A percentile compares a stretch with the other conserved stretches of the same genome.
phyloP scores from a whole-genome alignment of 129 eudicot species.

The Kitagawia praeruptora region DNA sequence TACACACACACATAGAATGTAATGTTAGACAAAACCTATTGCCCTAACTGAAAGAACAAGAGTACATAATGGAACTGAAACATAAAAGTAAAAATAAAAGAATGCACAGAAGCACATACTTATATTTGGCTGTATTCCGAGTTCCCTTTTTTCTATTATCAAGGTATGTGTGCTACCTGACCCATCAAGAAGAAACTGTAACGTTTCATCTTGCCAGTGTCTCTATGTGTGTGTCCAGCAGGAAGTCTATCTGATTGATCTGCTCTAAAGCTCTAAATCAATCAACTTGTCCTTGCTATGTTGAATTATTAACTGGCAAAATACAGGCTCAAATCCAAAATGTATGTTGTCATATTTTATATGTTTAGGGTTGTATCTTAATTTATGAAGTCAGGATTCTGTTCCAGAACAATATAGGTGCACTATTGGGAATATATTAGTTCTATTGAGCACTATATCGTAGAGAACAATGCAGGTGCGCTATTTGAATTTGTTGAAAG shows the following conservation, averaged over 20 bases:
- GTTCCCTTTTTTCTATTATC: neutral
- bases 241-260: neutral
- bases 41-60: neutral
- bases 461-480: neutral
- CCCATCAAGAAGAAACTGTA: neutral
- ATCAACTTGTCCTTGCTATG: constrained; percentile 1
- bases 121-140: neutral
- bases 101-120: neutral
- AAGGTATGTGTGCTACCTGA: neutral
- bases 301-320: neutral
- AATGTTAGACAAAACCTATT: neutral
- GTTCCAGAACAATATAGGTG: neutral
- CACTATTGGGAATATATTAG: neutral
- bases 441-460: neutral
- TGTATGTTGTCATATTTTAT: neutral
- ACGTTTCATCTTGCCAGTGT: neutral
- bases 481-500: neutral
- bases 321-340: neutral
- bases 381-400: neutral
- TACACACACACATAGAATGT: neutral
- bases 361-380: neutral
- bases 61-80: neutral
- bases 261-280: too few relatives aligned
- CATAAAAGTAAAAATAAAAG: neutral
- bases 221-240: neutral